These are phyloP conservation scores for Cercophora newfieldiana DNA, from an alignment of 495 filamentous ascomycete genomes.

Conservation along the genomic window DNA sequence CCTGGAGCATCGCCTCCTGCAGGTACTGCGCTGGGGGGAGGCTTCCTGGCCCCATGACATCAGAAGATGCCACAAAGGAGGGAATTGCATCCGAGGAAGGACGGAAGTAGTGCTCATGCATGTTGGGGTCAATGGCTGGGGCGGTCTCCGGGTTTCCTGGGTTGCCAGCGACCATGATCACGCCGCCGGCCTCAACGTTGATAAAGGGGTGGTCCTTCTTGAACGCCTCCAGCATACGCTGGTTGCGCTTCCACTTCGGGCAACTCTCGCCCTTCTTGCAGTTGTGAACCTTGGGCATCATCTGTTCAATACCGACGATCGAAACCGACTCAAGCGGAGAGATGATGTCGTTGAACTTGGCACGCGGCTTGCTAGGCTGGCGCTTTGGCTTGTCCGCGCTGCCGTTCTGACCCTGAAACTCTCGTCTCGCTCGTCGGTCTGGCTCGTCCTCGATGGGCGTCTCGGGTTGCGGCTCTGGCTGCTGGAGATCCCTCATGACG, in stretches of 20 bases:
- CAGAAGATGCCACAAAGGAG: constrained; percentile 87
- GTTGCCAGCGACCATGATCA: constrained; percentile 66
- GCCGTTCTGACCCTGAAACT: constrained; percentile 41
- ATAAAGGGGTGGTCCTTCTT: constrained; percentile 68
- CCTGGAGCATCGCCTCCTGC: constrained; percentile 67
- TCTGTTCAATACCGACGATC: constrained; percentile 88
- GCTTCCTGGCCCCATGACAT: constrained; percentile 70
- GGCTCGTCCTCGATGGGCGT: constrained; percentile 59
- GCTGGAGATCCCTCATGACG: constrained; percentile 61
- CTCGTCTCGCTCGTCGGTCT: constrained; percentile 42
- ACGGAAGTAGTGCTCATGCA: constrained; percentile 46
- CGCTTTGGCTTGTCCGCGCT: constrained; percentile 36
- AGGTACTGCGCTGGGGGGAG: constrained; percentile 63
- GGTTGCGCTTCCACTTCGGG: constrained; percentile 72
- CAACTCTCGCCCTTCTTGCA: constrained; percentile 93
- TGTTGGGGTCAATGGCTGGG: constrained; percentile 38
- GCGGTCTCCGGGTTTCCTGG: constrained; percentile 70
- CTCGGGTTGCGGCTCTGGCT: constrained; percentile 53
- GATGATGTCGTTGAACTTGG: constrained; percentile 61
- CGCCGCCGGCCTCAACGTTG: constrained; percentile 53
- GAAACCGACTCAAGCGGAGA: constrained; percentile 80
- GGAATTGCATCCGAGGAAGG: constrained; percentile 65
- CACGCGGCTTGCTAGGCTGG: constrained; percentile 45
- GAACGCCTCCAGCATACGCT: constrained; percentile 65
- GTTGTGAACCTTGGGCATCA: constrained; percentile 77